phyloP scores from a whole-genome alignment of 176 grass and related monocot species.

The Saccharum spontaneum region DNA sequence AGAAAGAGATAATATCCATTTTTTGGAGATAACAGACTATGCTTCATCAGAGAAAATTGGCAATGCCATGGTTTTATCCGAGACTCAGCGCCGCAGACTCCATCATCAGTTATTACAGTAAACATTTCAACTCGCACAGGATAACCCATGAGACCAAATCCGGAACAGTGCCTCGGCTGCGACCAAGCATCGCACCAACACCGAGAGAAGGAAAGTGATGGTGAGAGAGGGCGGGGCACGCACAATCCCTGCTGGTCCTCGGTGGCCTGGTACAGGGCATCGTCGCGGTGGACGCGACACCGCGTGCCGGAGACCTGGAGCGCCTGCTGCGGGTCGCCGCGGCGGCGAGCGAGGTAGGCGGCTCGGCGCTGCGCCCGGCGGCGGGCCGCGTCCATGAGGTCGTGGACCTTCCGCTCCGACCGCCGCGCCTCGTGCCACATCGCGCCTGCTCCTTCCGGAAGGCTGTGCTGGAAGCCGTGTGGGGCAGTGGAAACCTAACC shows the following conservation, averaged over 20 bases:
- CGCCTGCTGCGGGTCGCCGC: constrained; percentile 82
- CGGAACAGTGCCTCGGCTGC: neutral
- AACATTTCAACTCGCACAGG: neutral
- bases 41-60: neutral
- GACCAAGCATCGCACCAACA: neutral
- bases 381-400: constrained; percentile 91
- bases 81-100: neutral
- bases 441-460: constrained; percentile 8
- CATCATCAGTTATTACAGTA: neutral
- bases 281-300: constrained; percentile 88
- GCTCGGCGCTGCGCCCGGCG: constrained; percentile 86
- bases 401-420: constrained; percentile 93
- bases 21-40: neutral
- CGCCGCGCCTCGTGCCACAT: constrained; percentile 99
- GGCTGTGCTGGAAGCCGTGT: constrained; percentile 2
- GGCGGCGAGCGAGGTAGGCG: constrained; percentile 77
- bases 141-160: neutral
- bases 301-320: constrained; percentile 77
- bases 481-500: constrained; percentile 18
- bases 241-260: constrained; percentile 97
- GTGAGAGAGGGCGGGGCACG: neutral
- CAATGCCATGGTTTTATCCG: neutral
- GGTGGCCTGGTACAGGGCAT: constrained; percentile 90
- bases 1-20: neutral
- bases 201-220: neutral